Evolutionary conservation across 2,329 filamentous ascomycete genomes (phyloP), one percentile per base, ranked within the genome.

Genomic region (Colletotrichum plurivorum): DNA sequence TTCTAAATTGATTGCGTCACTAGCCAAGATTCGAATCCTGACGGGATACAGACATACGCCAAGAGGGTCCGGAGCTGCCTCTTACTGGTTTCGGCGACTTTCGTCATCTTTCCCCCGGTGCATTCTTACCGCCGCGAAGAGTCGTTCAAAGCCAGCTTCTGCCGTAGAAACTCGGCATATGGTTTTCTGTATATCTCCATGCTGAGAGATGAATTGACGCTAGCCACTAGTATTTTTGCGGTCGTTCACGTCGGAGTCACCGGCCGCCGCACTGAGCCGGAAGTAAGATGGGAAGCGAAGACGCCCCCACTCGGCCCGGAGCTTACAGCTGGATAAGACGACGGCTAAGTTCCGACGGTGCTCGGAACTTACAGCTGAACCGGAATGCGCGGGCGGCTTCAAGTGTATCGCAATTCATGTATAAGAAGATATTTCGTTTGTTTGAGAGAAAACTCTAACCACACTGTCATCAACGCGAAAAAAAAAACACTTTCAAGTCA

Each of bases 301-400:
- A 36, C 9, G 18, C n/a, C n/a, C 8, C 45, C 18, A 20, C 45
- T 43, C 43, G 18, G 25, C 52, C 20, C 43, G 9, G 9, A 16
- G 16, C 25, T 45, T 52, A 45, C 18, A 61, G 58, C 36, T 51
- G 36, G 18, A 16, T 15, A 13, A 27, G 2, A 20, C 8, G 20
- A 9, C 2, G 18, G 8, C 27, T 63, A 41, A 5, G 22, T 41
- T 64, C 62, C 62, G 62, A 64, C n/a, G 46, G n/a, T 16, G n/a
- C 39, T 53, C 62, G 62, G 62, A 64, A 36, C 53, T 59, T 64
- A 59, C n/a, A 36, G 46, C 8, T 45, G 36, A 31, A 8, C 20
- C 46, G 46, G 53, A 52, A 18, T 12, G 15, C 45, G 15, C 27
- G 20, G 5, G 10, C 22, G 20, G 4, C 48, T 52, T 27, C 20